Evolutionary conservation across 108 stramenopile species (phyloP).

Genomic region (Fragilaria radians): DNA sequence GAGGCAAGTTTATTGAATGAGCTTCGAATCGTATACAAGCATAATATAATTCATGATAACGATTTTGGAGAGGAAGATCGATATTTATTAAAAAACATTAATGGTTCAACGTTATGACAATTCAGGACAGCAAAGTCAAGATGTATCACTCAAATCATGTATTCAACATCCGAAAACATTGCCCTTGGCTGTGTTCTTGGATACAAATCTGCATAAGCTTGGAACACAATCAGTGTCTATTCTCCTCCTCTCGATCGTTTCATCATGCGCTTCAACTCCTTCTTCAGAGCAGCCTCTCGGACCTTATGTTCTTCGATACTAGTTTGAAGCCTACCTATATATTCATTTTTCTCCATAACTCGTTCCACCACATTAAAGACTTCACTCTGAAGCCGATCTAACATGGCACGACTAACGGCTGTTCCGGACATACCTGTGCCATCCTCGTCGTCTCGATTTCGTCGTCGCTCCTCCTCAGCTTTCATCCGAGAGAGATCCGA

Average conservation of each 20-base stretch:
- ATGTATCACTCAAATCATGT: too few species aligned
- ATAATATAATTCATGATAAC: too few species aligned
- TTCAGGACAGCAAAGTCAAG: too few species aligned
- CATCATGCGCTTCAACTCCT: conserved; percentile 26
- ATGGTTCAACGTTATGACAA: too few species aligned
- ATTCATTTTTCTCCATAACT: conserved; percentile 31
- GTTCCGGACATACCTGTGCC: not conserved
- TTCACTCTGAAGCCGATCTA: conserved; percentile 33
- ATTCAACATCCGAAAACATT: too few species aligned
- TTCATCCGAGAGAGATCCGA: conserved; percentile 9
- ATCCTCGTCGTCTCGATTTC: not conserved
- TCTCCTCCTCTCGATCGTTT: not conserved
- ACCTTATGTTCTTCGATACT: conserved; percentile 18
- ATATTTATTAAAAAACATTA: too few species aligned
- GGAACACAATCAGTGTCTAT: too few species aligned
- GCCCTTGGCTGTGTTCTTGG: too few species aligned
- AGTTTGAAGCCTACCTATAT: conserved; percentile 14
- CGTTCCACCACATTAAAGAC: conserved; percentile 18
- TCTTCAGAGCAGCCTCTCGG: conserved; percentile 18
- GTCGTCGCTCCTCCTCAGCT: not conserved
- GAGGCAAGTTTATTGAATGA: too few species aligned
- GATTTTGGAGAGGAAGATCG: too few species aligned
- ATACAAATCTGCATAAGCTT: too few species aligned
- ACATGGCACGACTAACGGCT: conserved; percentile 14
- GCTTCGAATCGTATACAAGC: too few species aligned